These are phyloP conservation scores for Perkinsus olseni DNA, from an alignment of 169 alveolate genomes.

Conservation along the genomic window DNA sequence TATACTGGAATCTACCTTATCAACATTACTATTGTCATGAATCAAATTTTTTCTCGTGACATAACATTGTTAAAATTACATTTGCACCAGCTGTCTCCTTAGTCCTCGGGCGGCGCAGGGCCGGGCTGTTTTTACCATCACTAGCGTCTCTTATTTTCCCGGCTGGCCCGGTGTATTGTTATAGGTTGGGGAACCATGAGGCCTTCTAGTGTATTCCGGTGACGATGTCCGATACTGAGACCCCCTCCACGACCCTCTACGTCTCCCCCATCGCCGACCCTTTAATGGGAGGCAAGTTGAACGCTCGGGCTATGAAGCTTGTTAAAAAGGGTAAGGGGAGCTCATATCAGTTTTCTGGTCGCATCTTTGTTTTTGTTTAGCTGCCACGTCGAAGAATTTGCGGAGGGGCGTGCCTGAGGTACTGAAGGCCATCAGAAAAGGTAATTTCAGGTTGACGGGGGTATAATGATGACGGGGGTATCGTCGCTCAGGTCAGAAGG, in stretches of 20 bases:
- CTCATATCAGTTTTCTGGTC: conserved; percentile 48
- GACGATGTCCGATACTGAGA: neutral
- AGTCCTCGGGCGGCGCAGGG: too few relatives aligned
- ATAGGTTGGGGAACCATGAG: too few relatives aligned
- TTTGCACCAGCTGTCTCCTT: too few relatives aligned
- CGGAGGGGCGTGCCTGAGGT: conserved; percentile 92
- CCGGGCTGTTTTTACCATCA: too few relatives aligned
- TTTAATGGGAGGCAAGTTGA: conserved; percentile 69
- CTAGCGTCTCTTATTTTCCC: neutral
- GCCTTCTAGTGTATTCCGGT: neutral
- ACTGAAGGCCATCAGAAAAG: conserved; percentile 84
- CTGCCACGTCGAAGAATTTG: conserved; percentile 29
- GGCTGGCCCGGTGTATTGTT: too few relatives aligned
- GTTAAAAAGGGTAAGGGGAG: conserved; percentile 52
- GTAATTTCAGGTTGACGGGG: conserved; percentile 36
- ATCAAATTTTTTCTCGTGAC: too few relatives aligned
- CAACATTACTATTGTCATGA: too few relatives aligned
- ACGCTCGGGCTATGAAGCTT: conserved; percentile 69
- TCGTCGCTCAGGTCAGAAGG: conserved; percentile 18
- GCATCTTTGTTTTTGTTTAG: neutral
- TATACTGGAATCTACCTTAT: too few relatives aligned
- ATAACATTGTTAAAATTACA: too few relatives aligned
- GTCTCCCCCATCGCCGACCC: conserved; percentile 89
- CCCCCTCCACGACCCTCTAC: conserved; percentile 21
- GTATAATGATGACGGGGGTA: neutral